phyloP scores from a whole-genome alignment of 768 basidiomycete species.

The Panaeolus papilionaceus region DNA sequence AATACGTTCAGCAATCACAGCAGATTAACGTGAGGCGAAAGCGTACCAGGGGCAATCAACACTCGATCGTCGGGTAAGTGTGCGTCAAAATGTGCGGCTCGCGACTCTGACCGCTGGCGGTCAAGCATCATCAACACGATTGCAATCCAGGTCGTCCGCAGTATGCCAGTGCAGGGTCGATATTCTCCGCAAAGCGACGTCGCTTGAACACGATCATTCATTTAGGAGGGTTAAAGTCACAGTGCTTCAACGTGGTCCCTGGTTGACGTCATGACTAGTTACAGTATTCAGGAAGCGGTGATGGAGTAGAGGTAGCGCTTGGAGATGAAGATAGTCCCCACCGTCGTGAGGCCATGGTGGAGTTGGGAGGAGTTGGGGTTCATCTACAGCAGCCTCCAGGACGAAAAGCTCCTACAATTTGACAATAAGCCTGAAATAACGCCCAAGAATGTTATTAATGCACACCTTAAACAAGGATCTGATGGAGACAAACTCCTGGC shows the following conservation, averaged over 20 bases:
- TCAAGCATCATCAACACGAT: background rate
- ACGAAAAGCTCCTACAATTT: no score
- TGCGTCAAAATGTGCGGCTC: conserved; percentile 7
- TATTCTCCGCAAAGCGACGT: background rate
- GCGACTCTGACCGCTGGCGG: background rate
- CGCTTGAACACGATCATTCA: background rate
- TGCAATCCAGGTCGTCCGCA: background rate
- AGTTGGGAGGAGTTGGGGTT: background rate
- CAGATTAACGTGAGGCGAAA: background rate
- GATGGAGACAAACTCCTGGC: no score
- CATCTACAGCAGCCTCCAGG: no score
- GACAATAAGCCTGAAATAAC: no score
- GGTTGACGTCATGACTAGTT: background rate
- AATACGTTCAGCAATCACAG: background rate
- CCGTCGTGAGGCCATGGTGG: background rate
- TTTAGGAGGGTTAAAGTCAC: background rate
- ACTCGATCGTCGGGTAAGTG: background rate
- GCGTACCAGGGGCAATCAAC: background rate
- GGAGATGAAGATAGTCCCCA: conserved; percentile 2
- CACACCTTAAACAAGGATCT: no score
- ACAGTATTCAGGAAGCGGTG: background rate
- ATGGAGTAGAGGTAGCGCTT: background rate
- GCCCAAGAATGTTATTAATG: no score
- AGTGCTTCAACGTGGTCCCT: background rate
- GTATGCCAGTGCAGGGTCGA: background rate